These are phyloP conservation scores for Pseudopithomyces maydicus DNA, from an alignment of 2,329 filamentous ascomycete genomes.

Conservation along the genomic window DNA sequence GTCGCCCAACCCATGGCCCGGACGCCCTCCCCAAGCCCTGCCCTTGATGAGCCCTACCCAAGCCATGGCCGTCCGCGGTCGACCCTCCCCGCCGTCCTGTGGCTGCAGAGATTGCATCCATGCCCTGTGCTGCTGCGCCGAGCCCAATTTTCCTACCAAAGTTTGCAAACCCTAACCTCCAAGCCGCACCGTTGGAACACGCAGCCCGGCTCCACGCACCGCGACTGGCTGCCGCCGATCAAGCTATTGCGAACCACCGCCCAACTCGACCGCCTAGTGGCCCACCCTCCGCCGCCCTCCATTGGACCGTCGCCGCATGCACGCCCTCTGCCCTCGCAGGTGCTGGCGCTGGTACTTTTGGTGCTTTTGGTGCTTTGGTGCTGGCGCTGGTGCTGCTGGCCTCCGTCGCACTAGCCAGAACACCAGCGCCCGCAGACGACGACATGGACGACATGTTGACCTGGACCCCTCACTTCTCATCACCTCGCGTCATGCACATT, in stretches of 20 bases:
- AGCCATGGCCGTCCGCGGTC: neutral
- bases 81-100: neutral
- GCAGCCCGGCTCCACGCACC: slow-evolving; percentile 4
- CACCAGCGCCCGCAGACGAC: neutral
- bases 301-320: neutral
- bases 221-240: slow-evolving; percentile 12
- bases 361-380: neutral
- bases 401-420: slow-evolving; percentile 5
- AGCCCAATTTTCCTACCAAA: neutral
- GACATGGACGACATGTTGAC: neutral
- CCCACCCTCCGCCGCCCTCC: slow-evolving; percentile 2
- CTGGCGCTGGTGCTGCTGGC: neutral
- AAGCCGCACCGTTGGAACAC: slow-evolving; percentile 1
- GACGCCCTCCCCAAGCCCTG: too few species aligned
- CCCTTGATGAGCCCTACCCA: too few species aligned
- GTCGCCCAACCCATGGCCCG: slow-evolving; percentile 15
- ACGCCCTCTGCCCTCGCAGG: neutral
- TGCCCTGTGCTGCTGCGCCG: neutral
- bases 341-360: too few species aligned
- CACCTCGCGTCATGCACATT: slow-evolving; percentile 2
- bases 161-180: neutral
- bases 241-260: slow-evolving; percentile 1
- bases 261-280: slow-evolving; percentile 6
- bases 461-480: slow-evolving; percentile 2
- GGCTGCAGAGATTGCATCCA: slow-evolving; percentile 3